Base-by-base conservation (phyloP, 495 filamentous ascomycete species). In the Xanthoparmelia taractica region DNA sequence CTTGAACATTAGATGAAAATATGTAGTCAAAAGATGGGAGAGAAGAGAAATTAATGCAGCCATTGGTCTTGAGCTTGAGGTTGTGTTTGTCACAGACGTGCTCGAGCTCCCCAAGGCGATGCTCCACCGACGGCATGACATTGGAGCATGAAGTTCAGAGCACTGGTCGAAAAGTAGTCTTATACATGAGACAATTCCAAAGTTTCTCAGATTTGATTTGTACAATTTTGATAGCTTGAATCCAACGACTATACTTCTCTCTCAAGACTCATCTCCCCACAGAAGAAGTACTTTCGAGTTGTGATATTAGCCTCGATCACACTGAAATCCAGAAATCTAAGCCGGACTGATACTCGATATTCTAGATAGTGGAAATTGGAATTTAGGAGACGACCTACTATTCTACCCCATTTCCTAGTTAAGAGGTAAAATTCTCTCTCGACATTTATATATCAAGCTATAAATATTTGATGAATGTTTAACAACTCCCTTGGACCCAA, bases 11-110 rank as follows among this genome's bases (percentile, higher is more conserved):
- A 2, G 15, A 12, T 4, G 36, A 10, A 63, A 59, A 52, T 4
- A 40, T 40, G 52, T 47, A 43, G 5, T 58, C 54, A 8, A 2
- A 61, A 37, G 17, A n/a, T 58, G 38, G 38, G 25, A 59, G 13
- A 20, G 59, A 56, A 40, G n/a, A 65, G 5, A 65, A 20, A 4
- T 23, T 25, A 15, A 60, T 33, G 33, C 17, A 57, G 45, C 47
- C 27, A 48, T 38, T 47, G 5, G 45, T 61, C 7, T 6, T 61
- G 31, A 65, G 63, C 58, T 65, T 65, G 25, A 65, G 38, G 33
- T 65, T 61, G 3, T 61, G n/a, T 41, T 56, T 61, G 38, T 55
- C n/a, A 20, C 31, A 61, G 25, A 60, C 36, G 25, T 65, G 63
- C 43, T 60, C 50, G 41, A 65, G 63, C 52, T 57, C 36, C 15